Conservation (phyloP, 2,329 filamentous ascomycete species). For the Clarireedia hainanense region DNA sequence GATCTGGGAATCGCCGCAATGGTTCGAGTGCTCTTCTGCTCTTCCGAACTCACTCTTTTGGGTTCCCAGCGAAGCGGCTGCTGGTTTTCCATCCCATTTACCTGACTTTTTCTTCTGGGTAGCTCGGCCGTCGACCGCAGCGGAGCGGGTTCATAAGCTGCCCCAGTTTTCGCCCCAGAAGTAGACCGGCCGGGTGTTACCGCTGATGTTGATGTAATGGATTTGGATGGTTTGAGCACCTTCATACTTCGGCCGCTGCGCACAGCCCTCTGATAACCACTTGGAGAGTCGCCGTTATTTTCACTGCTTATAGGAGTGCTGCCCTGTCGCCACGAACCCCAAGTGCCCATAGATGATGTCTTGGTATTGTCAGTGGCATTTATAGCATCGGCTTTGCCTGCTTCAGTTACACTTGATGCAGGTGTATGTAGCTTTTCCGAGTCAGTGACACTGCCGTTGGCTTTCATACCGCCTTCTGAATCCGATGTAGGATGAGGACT, state of each 20-base stretch:
- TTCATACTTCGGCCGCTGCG: constrained; percentile 71
- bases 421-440: constrained; percentile 13
- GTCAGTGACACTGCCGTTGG: constrained; percentile 15
- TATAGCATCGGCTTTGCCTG: constrained; percentile 9
- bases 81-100: constrained; percentile 26
- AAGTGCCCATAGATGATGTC: constrained; percentile 49
- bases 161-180: constrained; percentile 41
- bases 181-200: constrained; percentile 28
- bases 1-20: constrained; percentile 40
- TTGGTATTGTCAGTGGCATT: constrained; percentile 10
- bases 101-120: constrained; percentile 47
- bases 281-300: constrained; percentile 30
- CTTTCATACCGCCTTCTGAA: constrained; percentile 9
- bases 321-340: constrained; percentile 63
- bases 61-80: constrained; percentile 40
- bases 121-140: constrained; percentile 37
- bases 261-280: constrained; percentile 60
- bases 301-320: constrained; percentile 19
- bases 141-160: constrained; percentile 43
- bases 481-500: constrained; percentile 13
- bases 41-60: constrained; percentile 38
- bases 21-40: constrained; percentile 23
- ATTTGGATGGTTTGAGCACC: constrained; percentile 72
- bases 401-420: constrained; percentile 3
- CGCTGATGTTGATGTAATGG: constrained; percentile 42